Evolutionary conservation across 2,329 filamentous ascomycete genomes (phyloP).

Genomic region (Cladosporium sp.): DNA sequence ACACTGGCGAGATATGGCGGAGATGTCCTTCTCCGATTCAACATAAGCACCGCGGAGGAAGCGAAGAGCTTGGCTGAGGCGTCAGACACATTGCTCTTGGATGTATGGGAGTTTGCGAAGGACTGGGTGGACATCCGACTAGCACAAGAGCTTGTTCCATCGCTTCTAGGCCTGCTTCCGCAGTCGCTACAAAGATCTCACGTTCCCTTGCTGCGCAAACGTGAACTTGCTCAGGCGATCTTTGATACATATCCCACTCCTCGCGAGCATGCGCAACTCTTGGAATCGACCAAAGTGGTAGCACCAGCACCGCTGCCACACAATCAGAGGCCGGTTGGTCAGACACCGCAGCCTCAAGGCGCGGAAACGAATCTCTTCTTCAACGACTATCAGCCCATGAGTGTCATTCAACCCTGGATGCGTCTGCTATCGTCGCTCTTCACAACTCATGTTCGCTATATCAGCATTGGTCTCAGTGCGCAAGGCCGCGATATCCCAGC

Average conservation of each 20-base stretch:
- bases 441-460: slow-evolving; percentile 67
- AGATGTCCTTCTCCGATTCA: slow-evolving; percentile 87
- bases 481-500: slow-evolving; percentile 84
- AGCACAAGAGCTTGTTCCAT: slow-evolving; percentile 69
- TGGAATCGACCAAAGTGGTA: slow-evolving; percentile 13
- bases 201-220: slow-evolving; percentile 70
- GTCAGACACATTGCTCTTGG: slow-evolving; percentile 69
- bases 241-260: slow-evolving; percentile 65
- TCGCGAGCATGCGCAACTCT: slow-evolving; percentile 13
- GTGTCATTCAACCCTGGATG: slow-evolving; percentile 88
- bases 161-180: slow-evolving; percentile 74
- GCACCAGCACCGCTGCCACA: slow-evolving; percentile 12
- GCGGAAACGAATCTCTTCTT: slow-evolving; percentile 72
- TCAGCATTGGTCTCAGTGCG: slow-evolving; percentile 76
- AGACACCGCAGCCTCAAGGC: slow-evolving; percentile 19
- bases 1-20: slow-evolving; percentile 56
- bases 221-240: slow-evolving; percentile 64
- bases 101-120: slow-evolving; percentile 81
- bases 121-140: slow-evolving; percentile 82
- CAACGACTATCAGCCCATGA: slow-evolving; percentile 81
- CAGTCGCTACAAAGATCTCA: slow-evolving; percentile 66
- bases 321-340: slow-evolving; percentile 30
- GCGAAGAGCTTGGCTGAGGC: slow-evolving; percentile 68
- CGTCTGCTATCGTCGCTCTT: slow-evolving; percentile 85
- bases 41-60: slow-evolving; percentile 64